Conservation (phyloP, 208 protist species). For the Leishmania tarentolae region DNA sequence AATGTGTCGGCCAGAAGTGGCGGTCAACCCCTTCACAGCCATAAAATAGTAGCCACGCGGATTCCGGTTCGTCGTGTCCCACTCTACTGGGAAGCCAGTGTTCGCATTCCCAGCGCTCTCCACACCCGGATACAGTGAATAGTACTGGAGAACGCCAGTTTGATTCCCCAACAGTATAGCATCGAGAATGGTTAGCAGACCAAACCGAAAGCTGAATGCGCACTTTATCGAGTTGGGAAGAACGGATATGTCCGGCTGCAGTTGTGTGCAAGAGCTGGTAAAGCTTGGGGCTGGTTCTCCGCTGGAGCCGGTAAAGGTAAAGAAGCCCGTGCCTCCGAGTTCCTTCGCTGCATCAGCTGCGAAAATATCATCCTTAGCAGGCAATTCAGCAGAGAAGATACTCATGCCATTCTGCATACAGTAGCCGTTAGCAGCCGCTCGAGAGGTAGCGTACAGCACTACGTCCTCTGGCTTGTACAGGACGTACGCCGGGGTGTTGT, state of each 20-base stretch:
- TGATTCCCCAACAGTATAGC: neutral
- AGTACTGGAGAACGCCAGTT: neutral
- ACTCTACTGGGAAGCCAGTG: slow-evolving; percentile 7
- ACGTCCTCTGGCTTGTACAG: slow-evolving; percentile 10
- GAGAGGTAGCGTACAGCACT: neutral
- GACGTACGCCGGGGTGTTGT: slow-evolving; percentile 15
- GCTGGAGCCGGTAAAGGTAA: slow-evolving; percentile 9
- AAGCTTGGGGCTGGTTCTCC: neutral
- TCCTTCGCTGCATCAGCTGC: neutral
- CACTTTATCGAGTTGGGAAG: neutral
- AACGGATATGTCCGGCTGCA: neutral
- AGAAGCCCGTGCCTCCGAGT: slow-evolving; percentile 3
- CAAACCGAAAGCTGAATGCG: slow-evolving; percentile 11
- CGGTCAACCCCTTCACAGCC: neutral
- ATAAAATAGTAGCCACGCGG: slow-evolving; percentile 15
- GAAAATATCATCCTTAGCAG: neutral
- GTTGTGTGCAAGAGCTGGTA: neutral
- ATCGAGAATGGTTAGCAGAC: slow-evolving; percentile 1
- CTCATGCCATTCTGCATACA: slow-evolving; percentile 22
- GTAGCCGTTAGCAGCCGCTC: slow-evolving; percentile 10
- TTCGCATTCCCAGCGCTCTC: neutral
- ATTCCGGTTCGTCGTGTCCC: slow-evolving; percentile 4
- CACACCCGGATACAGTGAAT: neutral
- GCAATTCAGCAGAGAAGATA: slow-evolving; percentile 12
- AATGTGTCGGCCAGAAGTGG: neutral